Conservation (phyloP, 1,284 basidiomycete species). For the Moesziomyces globuligerus region DNA sequence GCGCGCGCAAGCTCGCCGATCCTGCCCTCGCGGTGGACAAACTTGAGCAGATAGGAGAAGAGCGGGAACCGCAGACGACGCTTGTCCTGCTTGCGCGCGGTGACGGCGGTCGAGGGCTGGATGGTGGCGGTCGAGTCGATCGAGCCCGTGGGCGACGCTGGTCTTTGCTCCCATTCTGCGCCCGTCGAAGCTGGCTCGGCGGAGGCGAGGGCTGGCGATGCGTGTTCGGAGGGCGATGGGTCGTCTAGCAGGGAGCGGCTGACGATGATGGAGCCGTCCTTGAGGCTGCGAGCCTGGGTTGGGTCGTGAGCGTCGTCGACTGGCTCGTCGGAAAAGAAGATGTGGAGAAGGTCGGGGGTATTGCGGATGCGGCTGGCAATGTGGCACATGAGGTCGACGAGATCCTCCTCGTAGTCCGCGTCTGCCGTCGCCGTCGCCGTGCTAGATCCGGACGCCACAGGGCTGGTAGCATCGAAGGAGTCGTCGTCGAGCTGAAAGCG, state of each 20-base stretch:
- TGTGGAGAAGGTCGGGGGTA: slow-evolving; percentile 57
- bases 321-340: slow-evolving; percentile 55
- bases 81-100: slow-evolving; percentile 14
- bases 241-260: slow-evolving; percentile 21
- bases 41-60: slow-evolving; percentile 94
- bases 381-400: slow-evolving; percentile 63
- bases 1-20: slow-evolving; percentile 94
- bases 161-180: not conserved
- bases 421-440: slow-evolving; percentile 6
- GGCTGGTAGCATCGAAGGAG: slow-evolving; percentile 10
- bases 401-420: slow-evolving; percentile 39
- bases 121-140: slow-evolving; percentile 47
- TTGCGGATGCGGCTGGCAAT: slow-evolving; percentile 59
- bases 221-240: not conserved
- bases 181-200: not conserved
- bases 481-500: slow-evolving; percentile 80
- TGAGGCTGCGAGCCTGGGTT: slow-evolving; percentile 14
- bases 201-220: not conserved
- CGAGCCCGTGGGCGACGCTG: slow-evolving; percentile 35
- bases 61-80: slow-evolving; percentile 53
- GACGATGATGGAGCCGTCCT: slow-evolving; percentile 44
- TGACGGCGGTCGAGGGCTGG: slow-evolving; percentile 24
- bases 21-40: slow-evolving; percentile 90
- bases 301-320: slow-evolving; percentile 21
- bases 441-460: not conserved